phyloP scores from a whole-genome alignment of 2,329 filamentous ascomycete species.

The Rhynchosporium agropyri region DNA sequence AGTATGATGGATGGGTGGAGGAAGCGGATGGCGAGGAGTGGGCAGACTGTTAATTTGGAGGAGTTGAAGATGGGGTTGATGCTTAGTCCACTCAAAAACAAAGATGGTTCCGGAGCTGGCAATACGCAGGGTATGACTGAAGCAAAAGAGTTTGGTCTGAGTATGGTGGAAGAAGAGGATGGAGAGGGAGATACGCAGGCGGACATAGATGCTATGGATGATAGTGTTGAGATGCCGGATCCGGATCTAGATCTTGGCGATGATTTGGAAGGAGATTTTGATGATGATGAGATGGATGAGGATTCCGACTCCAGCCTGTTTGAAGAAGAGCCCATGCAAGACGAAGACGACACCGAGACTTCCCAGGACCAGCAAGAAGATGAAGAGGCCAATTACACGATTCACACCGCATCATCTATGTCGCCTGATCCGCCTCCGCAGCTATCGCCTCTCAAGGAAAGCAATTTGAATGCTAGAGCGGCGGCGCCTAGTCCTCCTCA shows the following conservation, averaged over 20 bases:
- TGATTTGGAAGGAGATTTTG: conserved; percentile 34
- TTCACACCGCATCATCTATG: conserved; percentile 35
- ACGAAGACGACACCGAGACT: conserved; percentile 34
- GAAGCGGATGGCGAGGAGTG: conserved; percentile 72
- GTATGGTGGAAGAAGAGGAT: conserved; percentile 30
- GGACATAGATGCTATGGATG: conserved; percentile 43
- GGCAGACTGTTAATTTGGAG: conserved; percentile 69
- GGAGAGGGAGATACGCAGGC: conserved; percentile 41
- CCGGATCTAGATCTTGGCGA: conserved; percentile 24
- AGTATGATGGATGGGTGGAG: conserved; percentile 92
- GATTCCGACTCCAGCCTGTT: conserved; percentile 47
- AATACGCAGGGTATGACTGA: conserved; percentile 26
- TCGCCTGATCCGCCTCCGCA: conserved; percentile 38
- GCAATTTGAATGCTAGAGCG: conserved; percentile 37
- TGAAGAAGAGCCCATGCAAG: conserved; percentile 48
- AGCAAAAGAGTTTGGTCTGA: conserved; percentile 31
- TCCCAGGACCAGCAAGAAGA: conserved; percentile 35
- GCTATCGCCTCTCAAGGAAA: conserved; percentile 51
- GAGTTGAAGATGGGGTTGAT: conserved; percentile 70
- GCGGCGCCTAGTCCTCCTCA: conserved; percentile 21
- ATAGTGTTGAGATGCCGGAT: conserved; percentile 30
- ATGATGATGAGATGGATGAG: conserved; percentile 32
- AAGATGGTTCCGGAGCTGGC: conserved; percentile 48
- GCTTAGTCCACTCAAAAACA: conserved; percentile 60
- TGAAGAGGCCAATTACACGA: conserved; percentile 32